A percentile compares a stretch with the other conserved stretches of the same genome.
Conservation (phyloP, 352 stramenopile species). For the Pythium rhizo-oryzae region DNA sequence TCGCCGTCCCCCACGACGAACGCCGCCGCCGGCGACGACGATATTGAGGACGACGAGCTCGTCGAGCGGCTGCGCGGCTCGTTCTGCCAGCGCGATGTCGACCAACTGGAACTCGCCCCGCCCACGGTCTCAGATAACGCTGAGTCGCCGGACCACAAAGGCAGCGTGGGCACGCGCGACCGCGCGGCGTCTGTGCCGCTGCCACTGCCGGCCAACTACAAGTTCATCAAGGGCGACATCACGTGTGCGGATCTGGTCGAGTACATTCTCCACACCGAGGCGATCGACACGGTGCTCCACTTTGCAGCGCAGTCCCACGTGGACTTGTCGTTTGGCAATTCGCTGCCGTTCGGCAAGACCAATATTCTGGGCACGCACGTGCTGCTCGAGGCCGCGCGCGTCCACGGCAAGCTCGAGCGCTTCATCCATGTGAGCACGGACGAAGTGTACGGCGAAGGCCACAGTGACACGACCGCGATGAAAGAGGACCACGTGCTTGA, state of each 20-base stretch:
- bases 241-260: slow-evolving; percentile 92
- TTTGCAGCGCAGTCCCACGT: slow-evolving; percentile 98
- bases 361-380: slow-evolving; percentile 99
- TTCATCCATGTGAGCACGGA: slow-evolving; percentile 99
- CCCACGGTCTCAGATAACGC: slow-evolving; percentile 12
- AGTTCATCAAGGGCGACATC: slow-evolving; percentile 99
- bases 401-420: slow-evolving; percentile 75
- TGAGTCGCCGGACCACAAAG: background rate
- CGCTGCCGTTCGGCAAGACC: slow-evolving; percentile 97
- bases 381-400: slow-evolving; percentile 95
- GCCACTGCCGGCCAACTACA: slow-evolving; percentile 75
- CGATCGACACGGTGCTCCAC: slow-evolving; percentile 98
- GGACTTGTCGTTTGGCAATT: slow-evolving; percentile 99
- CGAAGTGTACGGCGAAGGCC: slow-evolving; percentile 98
- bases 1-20: background rate
- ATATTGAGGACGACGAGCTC: slow-evolving; percentile 40
- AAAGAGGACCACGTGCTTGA: slow-evolving; percentile 94
- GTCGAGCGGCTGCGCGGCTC: slow-evolving; percentile 51
- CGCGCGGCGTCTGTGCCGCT: slow-evolving; percentile 78
- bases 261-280: slow-evolving; percentile 94
- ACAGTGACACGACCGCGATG: slow-evolving; percentile 91
- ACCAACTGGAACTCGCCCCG: background rate
- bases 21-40: slow-evolving; percentile 32
- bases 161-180: slow-evolving; percentile 15
- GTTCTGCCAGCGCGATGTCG: slow-evolving; percentile 57